Base-by-base conservation (phyloP, 1,139 yeast genomes). In the Pichia sp. region DNA sequence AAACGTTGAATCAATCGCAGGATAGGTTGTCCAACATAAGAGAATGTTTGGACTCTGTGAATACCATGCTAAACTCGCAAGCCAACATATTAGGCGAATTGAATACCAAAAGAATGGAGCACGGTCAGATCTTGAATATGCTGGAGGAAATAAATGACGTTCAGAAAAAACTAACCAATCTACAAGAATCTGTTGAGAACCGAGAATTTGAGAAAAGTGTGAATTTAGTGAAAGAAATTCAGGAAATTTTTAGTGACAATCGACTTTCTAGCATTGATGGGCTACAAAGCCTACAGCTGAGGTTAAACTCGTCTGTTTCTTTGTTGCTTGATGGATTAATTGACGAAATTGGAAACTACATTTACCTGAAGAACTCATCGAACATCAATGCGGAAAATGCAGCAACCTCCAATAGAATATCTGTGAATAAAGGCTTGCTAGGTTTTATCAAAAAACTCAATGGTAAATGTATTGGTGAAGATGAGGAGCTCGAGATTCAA, bases 171-270 rank as follows among this genome's bases (percentile, higher is more conserved):
- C 90, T 95, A 0, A 82, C 77, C 42, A 74, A 74, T 53, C 75
- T 89, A 54, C 97, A 90, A 60, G 79, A 76, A 55, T 75, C 78
- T 50, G 80, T 89, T 23, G 75, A 81, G 23, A 86, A 83, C 47
- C 87, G 86, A 66, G 82, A 82, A 61, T 89, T 87, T 62, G 77
- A 80, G 57, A 80, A 81, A 51, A 95, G 92, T 0, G 88, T 87
- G 67, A 77, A 76, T 43, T 43, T 57, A 31, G 57, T 57, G 15
- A 49, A 48, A 19, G 50, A 58, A 16, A 57, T 59, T 8, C 43
- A 80, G 56, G 71, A 76, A 44, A 69, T 76, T 1, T 87, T 88
- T 1, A 84, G 83, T 41, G 73, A 76, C 53, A 82, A 83, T 62
- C 78, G 78, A 41, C 72, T 90, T 36, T 47, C 51, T 5, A 49